Evolutionary conservation across 768 basidiomycete species (phyloP).

Genomic region (Phanerodontia chrysosporium): DNA sequence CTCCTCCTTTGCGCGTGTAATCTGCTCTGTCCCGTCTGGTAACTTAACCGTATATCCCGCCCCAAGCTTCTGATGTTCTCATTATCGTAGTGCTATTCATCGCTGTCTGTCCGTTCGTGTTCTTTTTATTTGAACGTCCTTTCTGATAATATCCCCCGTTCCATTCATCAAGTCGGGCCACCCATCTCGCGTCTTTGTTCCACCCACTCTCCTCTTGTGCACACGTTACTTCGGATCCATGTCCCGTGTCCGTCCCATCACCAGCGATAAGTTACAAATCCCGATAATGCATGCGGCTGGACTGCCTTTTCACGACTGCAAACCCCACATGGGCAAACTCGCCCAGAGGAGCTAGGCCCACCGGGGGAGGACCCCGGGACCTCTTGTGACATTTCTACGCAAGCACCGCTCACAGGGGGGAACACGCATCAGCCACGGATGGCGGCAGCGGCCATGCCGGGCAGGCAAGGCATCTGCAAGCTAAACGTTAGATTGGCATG

Average conservation of each 20-base stretch:
- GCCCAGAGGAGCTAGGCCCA: background rate
- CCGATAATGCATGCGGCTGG: conserved; percentile 2
- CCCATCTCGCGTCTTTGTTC: conserved; percentile 4
- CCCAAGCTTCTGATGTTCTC: conserved; percentile 8
- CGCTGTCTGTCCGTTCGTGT: background rate
- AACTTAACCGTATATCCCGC: background rate
- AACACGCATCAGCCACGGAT: background rate
- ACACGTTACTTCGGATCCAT: background rate
- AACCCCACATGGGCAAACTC: background rate
- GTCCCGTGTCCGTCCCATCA: conserved; percentile 4
- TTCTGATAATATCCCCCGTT: background rate
- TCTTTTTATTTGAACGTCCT: background rate
- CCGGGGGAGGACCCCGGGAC: background rate
- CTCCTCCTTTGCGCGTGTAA: background rate
- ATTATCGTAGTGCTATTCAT: background rate
- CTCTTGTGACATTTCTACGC: background rate
- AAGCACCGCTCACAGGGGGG: background rate
- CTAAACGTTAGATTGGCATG: conserved; percentile 4
- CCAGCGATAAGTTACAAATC: conserved; percentile 1
- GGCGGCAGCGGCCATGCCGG: background rate
- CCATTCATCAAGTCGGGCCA: background rate
- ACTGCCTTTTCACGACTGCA: background rate
- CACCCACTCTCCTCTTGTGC: background rate
- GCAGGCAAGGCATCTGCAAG: background rate
- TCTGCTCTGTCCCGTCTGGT: background rate